phyloP scores from a whole-genome alignment of 129 eudicot species.

The Lactuca saligna region DNA sequence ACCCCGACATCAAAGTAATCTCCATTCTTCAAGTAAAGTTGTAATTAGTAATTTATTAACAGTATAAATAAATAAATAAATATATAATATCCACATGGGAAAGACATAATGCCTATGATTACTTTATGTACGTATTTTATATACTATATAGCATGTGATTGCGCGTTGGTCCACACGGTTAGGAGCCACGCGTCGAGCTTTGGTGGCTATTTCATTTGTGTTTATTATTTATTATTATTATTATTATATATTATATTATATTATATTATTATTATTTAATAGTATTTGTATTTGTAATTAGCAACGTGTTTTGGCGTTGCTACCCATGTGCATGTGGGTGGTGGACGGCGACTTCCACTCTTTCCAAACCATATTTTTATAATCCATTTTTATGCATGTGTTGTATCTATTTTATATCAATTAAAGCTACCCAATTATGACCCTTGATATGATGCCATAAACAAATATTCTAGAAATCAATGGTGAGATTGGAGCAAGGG shows the following conservation, averaged over 20 bases:
- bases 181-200: background rate
- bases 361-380: slow-evolving; percentile 4
- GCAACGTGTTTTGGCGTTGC: slow-evolving; percentile 35
- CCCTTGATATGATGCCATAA: slow-evolving; percentile 2
- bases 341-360: slow-evolving; percentile 32
- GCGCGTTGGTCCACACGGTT: slow-evolving; percentile 42
- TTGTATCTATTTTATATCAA: slow-evolving; percentile 8
- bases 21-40: background rate
- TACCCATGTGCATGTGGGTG: slow-evolving; percentile 25
- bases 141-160: slow-evolving; percentile 13
- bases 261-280: too few species aligned
- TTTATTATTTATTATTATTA: background rate
- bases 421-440: slow-evolving; percentile 18
- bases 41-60: background rate
- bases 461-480: background rate
- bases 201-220: background rate
- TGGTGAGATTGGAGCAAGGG: background rate
- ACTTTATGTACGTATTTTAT: background rate
- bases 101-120: slow-evolving; percentile 5
- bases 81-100: slow-evolving; percentile 1
- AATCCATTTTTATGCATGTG: slow-evolving; percentile 32
- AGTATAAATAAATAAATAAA: background rate
- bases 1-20: background rate
- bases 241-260: too few species aligned
- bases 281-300: slow-evolving; percentile 7